Evolutionary conservation across 148 eudicot genomes (phyloP).

Genomic region (Fagopyrum esculentum): DNA sequence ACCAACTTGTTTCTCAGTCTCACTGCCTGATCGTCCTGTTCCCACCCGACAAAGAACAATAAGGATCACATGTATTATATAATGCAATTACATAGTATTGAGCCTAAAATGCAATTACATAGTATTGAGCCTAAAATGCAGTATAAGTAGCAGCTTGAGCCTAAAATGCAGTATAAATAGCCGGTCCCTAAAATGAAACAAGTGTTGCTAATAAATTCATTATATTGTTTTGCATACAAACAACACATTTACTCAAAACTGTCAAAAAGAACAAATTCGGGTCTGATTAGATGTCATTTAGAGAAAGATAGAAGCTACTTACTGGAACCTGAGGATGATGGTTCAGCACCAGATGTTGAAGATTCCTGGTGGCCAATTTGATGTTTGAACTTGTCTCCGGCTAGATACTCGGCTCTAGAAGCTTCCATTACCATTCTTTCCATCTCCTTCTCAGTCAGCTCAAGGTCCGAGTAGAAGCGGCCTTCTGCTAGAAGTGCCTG

Average conservation of each 20-base stretch:
- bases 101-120: too few relatives aligned
- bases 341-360: constrained; percentile 89
- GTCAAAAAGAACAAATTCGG: too few relatives aligned
- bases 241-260: too few relatives aligned
- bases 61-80: too few relatives aligned
- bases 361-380: constrained; percentile 55
- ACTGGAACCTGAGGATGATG: constrained; percentile 97
- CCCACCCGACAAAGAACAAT: not conserved
- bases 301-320: constrained; percentile 24
- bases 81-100: too few relatives aligned
- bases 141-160: too few relatives aligned
- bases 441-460: constrained; percentile 97
- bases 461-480: constrained; percentile 90
- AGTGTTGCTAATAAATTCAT: too few relatives aligned
- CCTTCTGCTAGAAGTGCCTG: constrained; percentile 96
- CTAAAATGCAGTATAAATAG: too few relatives aligned
- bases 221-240: too few relatives aligned
- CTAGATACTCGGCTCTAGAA: constrained; percentile 81
- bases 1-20: constrained; percentile 30
- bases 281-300: too few relatives aligned
- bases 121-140: too few relatives aligned
- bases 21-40: constrained; percentile 62
- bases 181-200: too few relatives aligned
- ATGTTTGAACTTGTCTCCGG: constrained; percentile 62
- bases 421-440: constrained; percentile 99